Percentiles rank a stretch among this genome's conserved stretches.
phyloP scores from a whole-genome alignment of 2,329 filamentous ascomycete genomes.

The Exophiala aquamarina region DNA sequence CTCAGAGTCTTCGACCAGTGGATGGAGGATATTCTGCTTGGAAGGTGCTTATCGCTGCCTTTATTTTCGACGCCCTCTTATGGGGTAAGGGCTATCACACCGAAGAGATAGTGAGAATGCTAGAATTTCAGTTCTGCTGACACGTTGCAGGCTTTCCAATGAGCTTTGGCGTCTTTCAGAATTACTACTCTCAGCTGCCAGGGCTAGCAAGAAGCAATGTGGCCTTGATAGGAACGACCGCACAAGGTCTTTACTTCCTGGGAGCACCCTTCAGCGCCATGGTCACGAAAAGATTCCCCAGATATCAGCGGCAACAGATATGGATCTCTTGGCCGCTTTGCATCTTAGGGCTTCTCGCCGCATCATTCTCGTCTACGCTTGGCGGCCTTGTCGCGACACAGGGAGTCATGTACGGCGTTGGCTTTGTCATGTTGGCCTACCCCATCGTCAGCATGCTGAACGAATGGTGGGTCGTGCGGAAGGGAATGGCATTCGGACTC shows the following conservation, averaged over 20 bases:
- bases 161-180: constrained; percentile 35
- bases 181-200: constrained; percentile 33
- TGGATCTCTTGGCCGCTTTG: constrained; percentile 42
- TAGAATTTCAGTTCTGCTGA: no score
- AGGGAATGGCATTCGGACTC: constrained; percentile 34
- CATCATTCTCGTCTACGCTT: constrained; percentile 36
- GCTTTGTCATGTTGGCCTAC: constrained; percentile 40
- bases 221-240: constrained; percentile 36
- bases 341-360: constrained; percentile 37
- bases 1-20: constrained; percentile 15
- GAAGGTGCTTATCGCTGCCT: constrained; percentile 23
- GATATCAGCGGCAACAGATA: constrained; percentile 38
- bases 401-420: constrained; percentile 41
- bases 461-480: constrained; percentile 40
- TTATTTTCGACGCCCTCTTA: constrained; percentile 26
- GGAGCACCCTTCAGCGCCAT: constrained; percentile 30
- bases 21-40: constrained; percentile 24
- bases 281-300: constrained; percentile 35
- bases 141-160: no score
- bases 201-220: constrained; percentile 29
- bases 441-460: constrained; percentile 42
- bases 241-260: constrained; percentile 26
- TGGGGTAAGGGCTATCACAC: no score
- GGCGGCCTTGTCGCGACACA: constrained; percentile 41
- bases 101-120: no score